phyloP scores from a whole-genome alignment of 306 rosid genomes.

The Aeschynomene evenia region DNA sequence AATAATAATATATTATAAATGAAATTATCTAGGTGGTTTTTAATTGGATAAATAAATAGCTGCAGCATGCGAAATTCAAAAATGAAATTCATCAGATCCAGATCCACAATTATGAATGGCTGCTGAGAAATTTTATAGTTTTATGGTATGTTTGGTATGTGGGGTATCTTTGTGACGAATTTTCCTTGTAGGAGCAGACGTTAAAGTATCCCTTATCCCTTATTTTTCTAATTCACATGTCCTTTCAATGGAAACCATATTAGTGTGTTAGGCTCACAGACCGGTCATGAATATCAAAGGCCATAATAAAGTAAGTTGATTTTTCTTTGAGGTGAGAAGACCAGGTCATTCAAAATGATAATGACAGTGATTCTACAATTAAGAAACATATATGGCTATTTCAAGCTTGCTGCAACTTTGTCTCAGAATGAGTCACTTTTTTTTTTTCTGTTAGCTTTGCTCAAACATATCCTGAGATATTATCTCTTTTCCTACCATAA shows the following conservation, averaged over 20 bases:
- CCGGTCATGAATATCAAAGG: background rate
- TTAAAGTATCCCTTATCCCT: background rate
- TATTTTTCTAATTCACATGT: background rate
- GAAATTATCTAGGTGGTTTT: background rate
- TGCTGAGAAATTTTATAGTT: background rate
- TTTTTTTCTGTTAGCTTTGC: background rate
- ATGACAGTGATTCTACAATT: conserved; percentile 13
- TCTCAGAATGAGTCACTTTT: background rate
- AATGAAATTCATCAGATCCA: background rate
- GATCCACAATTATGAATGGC: background rate
- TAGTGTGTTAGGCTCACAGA: background rate
- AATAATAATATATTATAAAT: background rate
- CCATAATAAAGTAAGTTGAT: background rate
- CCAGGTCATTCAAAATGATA: background rate
- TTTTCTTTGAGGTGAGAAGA: background rate
- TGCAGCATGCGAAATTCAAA: background rate
- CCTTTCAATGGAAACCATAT: background rate
- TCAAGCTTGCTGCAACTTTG: background rate
- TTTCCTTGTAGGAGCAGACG: background rate
- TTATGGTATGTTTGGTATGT: background rate
- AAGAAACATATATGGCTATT: background rate
- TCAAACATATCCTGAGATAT: background rate
- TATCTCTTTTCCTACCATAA: background rate
- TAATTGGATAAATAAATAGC: background rate
- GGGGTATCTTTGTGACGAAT: background rate